Evolutionary conservation across 2,329 filamentous ascomycete species (phyloP), one percentile per base, ranked within the genome.

Genomic region (Rosellinia necatrix): DNA sequence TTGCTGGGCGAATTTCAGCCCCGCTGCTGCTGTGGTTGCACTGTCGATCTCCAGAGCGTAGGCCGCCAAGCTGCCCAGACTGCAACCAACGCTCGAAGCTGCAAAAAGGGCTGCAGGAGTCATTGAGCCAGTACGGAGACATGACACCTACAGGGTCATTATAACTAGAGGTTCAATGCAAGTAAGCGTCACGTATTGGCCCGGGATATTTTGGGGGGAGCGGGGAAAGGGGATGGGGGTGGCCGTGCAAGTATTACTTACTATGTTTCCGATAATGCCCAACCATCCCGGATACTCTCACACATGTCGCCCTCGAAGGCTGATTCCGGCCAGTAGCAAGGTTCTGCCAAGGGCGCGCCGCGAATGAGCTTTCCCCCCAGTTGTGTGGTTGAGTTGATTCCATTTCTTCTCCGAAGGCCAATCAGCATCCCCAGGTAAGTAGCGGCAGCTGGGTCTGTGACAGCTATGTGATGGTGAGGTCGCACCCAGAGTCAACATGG

Each of bases 1-100:
- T 3, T 72, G 21, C 0, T 53, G 58, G 1, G 73, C 75, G 37
- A 81, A 81, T 1, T 58, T 49, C 1, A 73, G 17, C 12, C 43
- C 43, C 6, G 43, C 17, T 12, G 13, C 21, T 24, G 30, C 30
- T 15, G 43, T 35, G 12, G 29, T 7, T 35, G 30, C 43, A 17
- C n/a, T 32, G 32, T 29, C 32, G 21, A 53, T 42, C 15, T 47
- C 15, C 7, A 53, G 6, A 4, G 59, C 52, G 32, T 61, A 61
- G 2, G 24, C 10, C n/a, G 55, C 49, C 12, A 51, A 12, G 25
- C 63, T 60, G 2, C 60, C 60, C 12, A 59, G 27, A 8, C 17
- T 40, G 37, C 62, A 63, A 5, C 48, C 17, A 5, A 15, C 24
- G 10, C 34, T 40, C 2, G 40, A 32, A 2, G 10, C 22, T 6